These are phyloP conservation scores for Pichiaceae sp. DNA, from an alignment of 1,139 yeast genomes.

Conservation along the genomic window DNA sequence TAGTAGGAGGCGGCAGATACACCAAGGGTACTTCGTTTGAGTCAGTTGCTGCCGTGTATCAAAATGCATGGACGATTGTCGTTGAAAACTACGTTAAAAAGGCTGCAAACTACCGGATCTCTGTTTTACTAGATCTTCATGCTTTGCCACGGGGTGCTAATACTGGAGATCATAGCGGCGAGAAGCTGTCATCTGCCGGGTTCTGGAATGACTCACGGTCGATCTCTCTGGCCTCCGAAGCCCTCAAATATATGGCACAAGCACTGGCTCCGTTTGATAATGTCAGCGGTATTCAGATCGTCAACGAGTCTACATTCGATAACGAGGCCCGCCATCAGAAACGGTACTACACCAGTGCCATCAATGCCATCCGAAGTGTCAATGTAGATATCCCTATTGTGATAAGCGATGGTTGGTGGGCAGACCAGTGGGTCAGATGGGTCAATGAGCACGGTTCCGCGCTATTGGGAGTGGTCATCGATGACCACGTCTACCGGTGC, in stretches of 20 bases:
- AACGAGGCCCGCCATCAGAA: slow-evolving; percentile 43
- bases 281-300: slow-evolving; percentile 73
- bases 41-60: slow-evolving; percentile 46
- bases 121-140: slow-evolving; percentile 77
- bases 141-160: slow-evolving; percentile 94
- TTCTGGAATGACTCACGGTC: slow-evolving; percentile 48
- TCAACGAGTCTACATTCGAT: slow-evolving; percentile 73
- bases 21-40: slow-evolving; percentile 57
- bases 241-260: slow-evolving; percentile 51
- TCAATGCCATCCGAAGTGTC: slow-evolving; percentile 46
- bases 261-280: slow-evolving; percentile 54
- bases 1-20: slow-evolving; percentile 54
- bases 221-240: slow-evolving; percentile 40
- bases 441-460: slow-evolving; percentile 33
- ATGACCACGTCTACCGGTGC: slow-evolving; percentile 81
- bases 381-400: slow-evolving; percentile 59
- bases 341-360: slow-evolving; percentile 62
- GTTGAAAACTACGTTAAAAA: slow-evolving; percentile 41
- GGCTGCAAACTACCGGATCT: slow-evolving; percentile 52
- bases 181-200: slow-evolving; percentile 45
- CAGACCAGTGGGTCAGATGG: slow-evolving; percentile 72
- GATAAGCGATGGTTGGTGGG: slow-evolving; percentile 94
- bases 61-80: slow-evolving; percentile 53
- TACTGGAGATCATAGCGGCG: slow-evolving; percentile 77
- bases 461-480: slow-evolving; percentile 60